phyloP scores from a whole-genome alignment of 2,329 filamentous ascomycete genomes.

The Microcyclosporella mali region DNA sequence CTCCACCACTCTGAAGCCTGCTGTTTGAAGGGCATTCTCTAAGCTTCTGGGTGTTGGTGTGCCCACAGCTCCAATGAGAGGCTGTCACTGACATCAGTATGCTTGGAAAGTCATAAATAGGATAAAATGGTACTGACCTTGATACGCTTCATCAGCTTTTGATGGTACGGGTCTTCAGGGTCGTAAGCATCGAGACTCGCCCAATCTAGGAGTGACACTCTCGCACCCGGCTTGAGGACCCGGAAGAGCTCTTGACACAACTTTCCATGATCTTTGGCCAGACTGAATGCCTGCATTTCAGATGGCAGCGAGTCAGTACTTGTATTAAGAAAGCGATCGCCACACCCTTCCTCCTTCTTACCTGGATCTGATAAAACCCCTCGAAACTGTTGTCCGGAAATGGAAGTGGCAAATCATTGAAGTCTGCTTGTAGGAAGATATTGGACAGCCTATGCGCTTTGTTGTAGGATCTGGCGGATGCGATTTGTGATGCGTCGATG shows the following conservation, averaged over 20 bases:
- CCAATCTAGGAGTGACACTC: conserved; percentile 26
- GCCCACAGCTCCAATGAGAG: conserved; percentile 27
- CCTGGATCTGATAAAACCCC: conserved; percentile 29
- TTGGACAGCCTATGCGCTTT: conserved; percentile 17
- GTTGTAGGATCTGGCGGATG: conserved; percentile 23
- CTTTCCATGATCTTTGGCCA: conserved; percentile 22
- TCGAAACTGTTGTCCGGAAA: conserved; percentile 22
- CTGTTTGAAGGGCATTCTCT: conserved; percentile 15
- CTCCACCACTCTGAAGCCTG: conserved; percentile 22
- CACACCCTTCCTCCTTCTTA: no score
- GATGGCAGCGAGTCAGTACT: no score
- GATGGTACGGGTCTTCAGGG: conserved; percentile 18
- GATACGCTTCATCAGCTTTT: conserved; percentile 22
- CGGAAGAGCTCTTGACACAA: conserved; percentile 23
- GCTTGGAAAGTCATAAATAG: no score
- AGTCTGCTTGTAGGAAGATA: conserved; percentile 22
- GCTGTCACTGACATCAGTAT: no score
- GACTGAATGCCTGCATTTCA: conserved; percentile 23
- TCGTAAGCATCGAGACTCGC: conserved; percentile 24
- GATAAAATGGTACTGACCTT: no score
- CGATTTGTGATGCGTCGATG: conserved; percentile 27
- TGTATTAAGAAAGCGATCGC: no score
- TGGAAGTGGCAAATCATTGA: conserved; percentile 27
- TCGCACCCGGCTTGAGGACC: conserved; percentile 25
- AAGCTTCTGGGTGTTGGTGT: conserved; percentile 26